A percentile compares a stretch with the other conserved stretches of the same genome.
Evolutionary conservation across 2,329 filamentous ascomycete species (phyloP).

Genomic region (Triangularia setosa): DNA sequence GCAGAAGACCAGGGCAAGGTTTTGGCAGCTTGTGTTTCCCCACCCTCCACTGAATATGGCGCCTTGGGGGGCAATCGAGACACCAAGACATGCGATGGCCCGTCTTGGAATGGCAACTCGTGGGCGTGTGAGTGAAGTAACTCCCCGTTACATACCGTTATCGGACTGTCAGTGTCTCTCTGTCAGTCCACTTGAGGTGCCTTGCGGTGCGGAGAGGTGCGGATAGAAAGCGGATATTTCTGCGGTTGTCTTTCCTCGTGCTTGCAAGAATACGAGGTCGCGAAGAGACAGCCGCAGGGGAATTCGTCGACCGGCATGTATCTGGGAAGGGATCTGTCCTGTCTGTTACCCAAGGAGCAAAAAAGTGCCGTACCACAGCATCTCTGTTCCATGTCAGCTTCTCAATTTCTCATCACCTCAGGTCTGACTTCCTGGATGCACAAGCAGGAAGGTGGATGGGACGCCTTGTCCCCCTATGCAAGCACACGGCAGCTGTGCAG

Average conservation of each 20-base stretch:
- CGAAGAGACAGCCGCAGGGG: not conserved
- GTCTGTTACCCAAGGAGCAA: not conserved
- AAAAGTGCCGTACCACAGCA: constrained; percentile 1
- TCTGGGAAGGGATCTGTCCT: not conserved
- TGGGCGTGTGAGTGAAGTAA: not conserved
- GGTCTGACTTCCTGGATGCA: constrained; percentile 5
- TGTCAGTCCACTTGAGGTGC: not conserved
- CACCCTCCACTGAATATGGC: constrained; percentile 5
- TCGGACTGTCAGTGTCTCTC: not conserved
- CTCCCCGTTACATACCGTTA: not conserved
- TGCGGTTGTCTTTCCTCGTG: constrained; percentile 4
- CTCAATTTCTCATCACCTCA: not conserved
- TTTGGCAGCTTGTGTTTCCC: constrained; percentile 10
- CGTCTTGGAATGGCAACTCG: constrained; percentile 1
- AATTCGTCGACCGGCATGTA: not conserved
- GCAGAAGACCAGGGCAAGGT: constrained; percentile 10
- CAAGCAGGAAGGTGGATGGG: constrained; percentile 1
- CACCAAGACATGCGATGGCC: not conserved
- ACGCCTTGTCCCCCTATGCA: constrained; percentile 8
- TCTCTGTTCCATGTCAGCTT: constrained; percentile 5
- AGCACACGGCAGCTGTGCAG: constrained; percentile 2
- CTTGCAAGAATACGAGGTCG: not conserved
- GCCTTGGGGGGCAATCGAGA: not conserved
- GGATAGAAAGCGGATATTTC: constrained; percentile 5
- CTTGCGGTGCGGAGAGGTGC: not conserved